These are phyloP conservation scores for Phytopythium kandeliae DNA, from an alignment of 352 stramenopile species.

Conservation along the genomic window DNA sequence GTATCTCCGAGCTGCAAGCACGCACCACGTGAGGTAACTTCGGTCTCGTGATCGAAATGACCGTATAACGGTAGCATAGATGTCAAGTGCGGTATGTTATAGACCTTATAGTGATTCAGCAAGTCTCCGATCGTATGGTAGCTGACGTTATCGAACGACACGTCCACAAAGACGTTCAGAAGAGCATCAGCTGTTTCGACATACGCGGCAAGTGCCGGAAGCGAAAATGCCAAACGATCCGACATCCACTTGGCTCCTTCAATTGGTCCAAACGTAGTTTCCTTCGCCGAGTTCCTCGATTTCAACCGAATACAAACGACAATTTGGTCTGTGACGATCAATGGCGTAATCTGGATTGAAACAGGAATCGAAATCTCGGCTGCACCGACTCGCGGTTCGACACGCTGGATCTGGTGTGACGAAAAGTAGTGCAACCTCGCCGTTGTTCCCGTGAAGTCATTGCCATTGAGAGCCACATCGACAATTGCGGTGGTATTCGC, in stretches of 20 bases:
- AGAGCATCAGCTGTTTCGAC: constrained; percentile 26
- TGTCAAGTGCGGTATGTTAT: constrained; percentile 54
- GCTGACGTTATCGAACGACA: constrained; percentile 47
- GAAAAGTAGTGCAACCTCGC: constrained; percentile 53
- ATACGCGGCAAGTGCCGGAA: constrained; percentile 30
- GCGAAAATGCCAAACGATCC: constrained; percentile 32
- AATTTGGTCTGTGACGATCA: constrained; percentile 41
- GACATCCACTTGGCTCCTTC: constrained; percentile 30
- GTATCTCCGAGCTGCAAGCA: constrained; percentile 28
- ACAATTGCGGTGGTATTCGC: constrained; percentile 39
- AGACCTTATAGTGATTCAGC: constrained; percentile 40
- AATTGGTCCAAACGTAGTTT: constrained; percentile 30
- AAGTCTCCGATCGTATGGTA: constrained; percentile 49
- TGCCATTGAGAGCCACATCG: constrained; percentile 59
- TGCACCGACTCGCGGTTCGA: constrained; percentile 43
- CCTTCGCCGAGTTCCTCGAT: background rate
- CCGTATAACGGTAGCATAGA: constrained; percentile 43
- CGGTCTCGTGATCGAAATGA: constrained; percentile 36
- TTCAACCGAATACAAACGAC: constrained; percentile 37
- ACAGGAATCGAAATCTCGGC: constrained; percentile 54
- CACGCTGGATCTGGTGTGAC: constrained; percentile 30
- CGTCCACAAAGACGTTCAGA: constrained; percentile 26
- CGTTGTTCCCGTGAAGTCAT: constrained; percentile 52
- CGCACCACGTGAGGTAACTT: constrained; percentile 30
- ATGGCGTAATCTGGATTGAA: constrained; percentile 29